Evolutionary conservation across 2,329 filamentous ascomycete species (phyloP).

Genomic region (Cephalotrichum gorgonifer): DNA sequence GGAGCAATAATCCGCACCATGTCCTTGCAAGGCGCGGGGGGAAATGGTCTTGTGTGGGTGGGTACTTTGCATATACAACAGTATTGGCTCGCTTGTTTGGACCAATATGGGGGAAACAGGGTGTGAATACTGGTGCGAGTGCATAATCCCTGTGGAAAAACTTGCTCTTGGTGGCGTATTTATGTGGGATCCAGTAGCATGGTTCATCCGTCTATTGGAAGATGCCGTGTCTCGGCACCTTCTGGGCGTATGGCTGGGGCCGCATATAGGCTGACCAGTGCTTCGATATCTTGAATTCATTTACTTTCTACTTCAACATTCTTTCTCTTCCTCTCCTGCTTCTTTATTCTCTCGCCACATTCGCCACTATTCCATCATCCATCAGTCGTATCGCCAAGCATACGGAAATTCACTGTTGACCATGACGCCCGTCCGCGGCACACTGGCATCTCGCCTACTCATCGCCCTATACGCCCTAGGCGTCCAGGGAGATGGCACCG

Average conservation of each 20-base stretch:
- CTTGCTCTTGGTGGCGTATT: background rate
- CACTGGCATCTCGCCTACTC: background rate
- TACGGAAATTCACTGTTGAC: background rate
- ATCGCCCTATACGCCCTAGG: background rate
- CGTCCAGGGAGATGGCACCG: constrained; percentile 4
- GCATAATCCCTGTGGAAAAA: background rate
- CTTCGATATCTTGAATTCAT: background rate
- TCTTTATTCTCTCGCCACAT: background rate
- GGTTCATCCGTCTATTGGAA: background rate
- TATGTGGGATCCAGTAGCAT: background rate
- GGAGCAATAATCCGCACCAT: no score
- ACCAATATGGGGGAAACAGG: no score
- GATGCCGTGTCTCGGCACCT: background rate
- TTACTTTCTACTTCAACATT: background rate
- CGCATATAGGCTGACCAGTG: background rate
- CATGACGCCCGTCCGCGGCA: background rate
- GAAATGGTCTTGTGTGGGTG: no score
- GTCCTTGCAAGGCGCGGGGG: no score
- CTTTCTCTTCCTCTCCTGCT: background rate
- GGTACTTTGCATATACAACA: no score
- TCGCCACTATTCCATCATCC: background rate
- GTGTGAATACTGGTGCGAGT: no score
- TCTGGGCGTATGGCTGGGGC: background rate
- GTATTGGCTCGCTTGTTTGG: no score
- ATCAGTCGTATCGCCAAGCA: background rate